Percentiles rank a stretch among this genome's conserved stretches.
Evolutionary conservation across 805 yeast species (phyloP).

Genomic region (Ogataea parapolymorpha): DNA sequence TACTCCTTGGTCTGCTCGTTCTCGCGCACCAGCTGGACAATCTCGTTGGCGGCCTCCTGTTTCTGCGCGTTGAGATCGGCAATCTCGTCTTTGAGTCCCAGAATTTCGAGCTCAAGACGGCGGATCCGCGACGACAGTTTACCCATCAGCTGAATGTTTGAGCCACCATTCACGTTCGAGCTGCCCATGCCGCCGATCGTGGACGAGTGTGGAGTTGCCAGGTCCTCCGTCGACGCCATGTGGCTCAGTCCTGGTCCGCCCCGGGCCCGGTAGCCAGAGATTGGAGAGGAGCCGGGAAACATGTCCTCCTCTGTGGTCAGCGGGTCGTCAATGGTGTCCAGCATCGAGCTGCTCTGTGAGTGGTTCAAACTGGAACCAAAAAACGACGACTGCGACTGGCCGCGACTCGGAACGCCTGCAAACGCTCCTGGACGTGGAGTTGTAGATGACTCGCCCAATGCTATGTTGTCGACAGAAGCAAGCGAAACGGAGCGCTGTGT

Average conservation of each 20-base stretch:
- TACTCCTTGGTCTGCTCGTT: conserved; percentile 42
- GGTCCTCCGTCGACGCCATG: conserved; percentile 18
- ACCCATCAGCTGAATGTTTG: conserved; percentile 60
- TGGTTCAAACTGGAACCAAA: conserved; percentile 9
- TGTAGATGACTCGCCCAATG: conserved; percentile 46
- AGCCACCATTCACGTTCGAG: conserved; percentile 15
- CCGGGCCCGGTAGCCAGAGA: conserved; percentile 8
- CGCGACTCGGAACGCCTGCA: conserved; percentile 5
- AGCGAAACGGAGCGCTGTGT: conserved; percentile 27
- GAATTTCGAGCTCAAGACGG: conserved; percentile 74
- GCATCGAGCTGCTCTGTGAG: conserved; percentile 9
- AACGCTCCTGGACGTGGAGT: conserved; percentile 37
- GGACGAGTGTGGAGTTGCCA: conserved; percentile 23
- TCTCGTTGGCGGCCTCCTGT: conserved; percentile 64
- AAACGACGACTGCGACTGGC: conserved; percentile 10
- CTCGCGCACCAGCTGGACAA: conserved; percentile 55
- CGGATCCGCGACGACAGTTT: conserved; percentile 76
- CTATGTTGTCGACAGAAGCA: conserved; percentile 31
- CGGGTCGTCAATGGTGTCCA: conserved; percentile 15
- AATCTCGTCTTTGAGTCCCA: conserved; percentile 62
- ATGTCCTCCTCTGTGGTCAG: conserved; percentile 14
- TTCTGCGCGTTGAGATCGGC: conserved; percentile 52
- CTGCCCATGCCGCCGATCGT: conserved; percentile 22
- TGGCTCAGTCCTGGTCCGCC: conserved; percentile 13
- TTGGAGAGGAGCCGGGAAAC: conserved; percentile 20